Percentiles rank a stretch among this genome's conserved stretches.
These are phyloP conservation scores for Lasiodiplodia citricola DNA, from an alignment of 2,329 filamentous ascomycete species.

Conservation along the genomic window DNA sequence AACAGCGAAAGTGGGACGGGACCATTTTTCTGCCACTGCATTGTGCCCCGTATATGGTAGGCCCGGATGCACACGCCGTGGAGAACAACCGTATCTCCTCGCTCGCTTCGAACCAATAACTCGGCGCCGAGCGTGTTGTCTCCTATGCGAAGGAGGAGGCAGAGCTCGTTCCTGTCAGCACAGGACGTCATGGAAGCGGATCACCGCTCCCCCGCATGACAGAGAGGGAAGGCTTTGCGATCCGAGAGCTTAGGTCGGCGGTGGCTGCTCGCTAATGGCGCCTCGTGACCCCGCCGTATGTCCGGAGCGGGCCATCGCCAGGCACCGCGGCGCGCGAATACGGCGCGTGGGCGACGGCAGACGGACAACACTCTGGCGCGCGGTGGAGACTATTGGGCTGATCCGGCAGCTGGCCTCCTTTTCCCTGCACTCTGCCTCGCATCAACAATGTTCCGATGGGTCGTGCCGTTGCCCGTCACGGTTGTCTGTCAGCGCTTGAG, in stretches of 20 bases:
- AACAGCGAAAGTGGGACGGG: neutral
- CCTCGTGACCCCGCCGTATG: conserved; percentile 1
- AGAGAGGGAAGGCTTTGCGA: conserved; percentile 9
- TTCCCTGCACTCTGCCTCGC: neutral
- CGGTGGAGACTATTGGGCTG: conserved; percentile 20
- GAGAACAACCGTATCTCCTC: neutral
- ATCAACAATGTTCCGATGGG: conserved; percentile 16
- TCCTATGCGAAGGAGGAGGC: neutral
- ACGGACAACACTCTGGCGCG: neutral
- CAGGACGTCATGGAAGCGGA: conserved; percentile 10
- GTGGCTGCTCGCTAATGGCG: conserved; percentile 5
- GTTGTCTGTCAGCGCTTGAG: neutral
- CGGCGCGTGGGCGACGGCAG: conserved; percentile 1
- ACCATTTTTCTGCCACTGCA: neutral
- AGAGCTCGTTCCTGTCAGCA: neutral
- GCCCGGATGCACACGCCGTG: neutral
- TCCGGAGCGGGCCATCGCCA: neutral
- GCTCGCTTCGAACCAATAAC: neutral
- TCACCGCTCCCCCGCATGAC: conserved; percentile 11
- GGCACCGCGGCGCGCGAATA: conserved; percentile 8
- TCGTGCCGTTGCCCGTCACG: neutral
- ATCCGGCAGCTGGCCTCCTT: conserved; percentile 1
- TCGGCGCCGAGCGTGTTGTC: neutral
- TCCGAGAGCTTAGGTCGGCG: conserved; percentile 4
- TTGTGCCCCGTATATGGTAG: neutral